phyloP scores from a whole-genome alignment of 495 filamentous ascomycete species.

The Aeminium ludgeri region DNA sequence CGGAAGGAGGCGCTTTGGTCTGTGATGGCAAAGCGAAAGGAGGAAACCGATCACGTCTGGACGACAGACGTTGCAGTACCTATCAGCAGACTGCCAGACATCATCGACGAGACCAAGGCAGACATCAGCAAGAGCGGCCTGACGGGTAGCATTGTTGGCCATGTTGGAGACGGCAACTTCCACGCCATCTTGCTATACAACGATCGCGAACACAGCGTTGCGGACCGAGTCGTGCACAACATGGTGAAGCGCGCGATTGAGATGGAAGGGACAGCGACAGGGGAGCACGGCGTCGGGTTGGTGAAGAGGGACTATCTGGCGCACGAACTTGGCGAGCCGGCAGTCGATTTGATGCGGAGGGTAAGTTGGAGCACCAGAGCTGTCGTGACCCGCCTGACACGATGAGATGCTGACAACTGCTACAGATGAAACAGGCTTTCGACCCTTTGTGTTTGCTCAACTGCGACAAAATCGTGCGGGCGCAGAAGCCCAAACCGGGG shows the following conservation, averaged over 20 bases:
- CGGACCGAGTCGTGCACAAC: conserved; percentile 55
- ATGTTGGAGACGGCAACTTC: conserved; percentile 76
- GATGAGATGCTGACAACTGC: conserved; percentile 3
- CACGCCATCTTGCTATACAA: conserved; percentile 64
- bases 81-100: conserved; percentile 50
- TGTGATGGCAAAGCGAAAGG: conserved; percentile 43
- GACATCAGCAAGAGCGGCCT: conserved; percentile 51
- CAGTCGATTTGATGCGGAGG: conserved; percentile 68
- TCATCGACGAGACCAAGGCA: conserved; percentile 63
- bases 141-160: conserved; percentile 58
- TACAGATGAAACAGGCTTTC: conserved; percentile 50
- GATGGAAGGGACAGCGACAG: conserved; percentile 71
- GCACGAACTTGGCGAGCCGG: conserved; percentile 52
- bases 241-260: conserved; percentile 75
- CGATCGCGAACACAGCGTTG: conserved; percentile 42
- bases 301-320: conserved; percentile 68
- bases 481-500: conserved; percentile 21
- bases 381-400: neutral
- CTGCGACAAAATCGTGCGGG: conserved; percentile 61
- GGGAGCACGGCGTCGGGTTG: conserved; percentile 67
- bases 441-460: conserved; percentile 66
- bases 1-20: conserved; percentile 52
- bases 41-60: conserved; percentile 53
- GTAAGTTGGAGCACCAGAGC: conserved; percentile 25
- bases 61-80: conserved; percentile 75